phyloP scores from a whole-genome alignment of 164 flowering plant genomes.

The Nymphaea thermarum region DNA sequence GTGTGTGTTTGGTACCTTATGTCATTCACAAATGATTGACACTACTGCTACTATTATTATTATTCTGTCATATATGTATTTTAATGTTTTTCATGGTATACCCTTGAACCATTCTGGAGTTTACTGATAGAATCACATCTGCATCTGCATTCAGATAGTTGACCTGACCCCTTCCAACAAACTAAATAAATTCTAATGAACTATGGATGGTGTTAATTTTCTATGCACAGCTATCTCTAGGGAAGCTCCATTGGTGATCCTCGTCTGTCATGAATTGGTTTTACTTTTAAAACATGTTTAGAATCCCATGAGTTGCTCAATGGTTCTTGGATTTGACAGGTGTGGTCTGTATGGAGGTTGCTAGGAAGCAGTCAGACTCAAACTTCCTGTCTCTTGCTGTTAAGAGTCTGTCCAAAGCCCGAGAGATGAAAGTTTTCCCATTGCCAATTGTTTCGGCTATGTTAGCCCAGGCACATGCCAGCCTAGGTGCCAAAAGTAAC shows the following conservation, averaged over 20 bases:
- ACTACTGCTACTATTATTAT: background rate
- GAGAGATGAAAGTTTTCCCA: slow-evolving; percentile 21
- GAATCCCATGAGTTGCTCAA: no score
- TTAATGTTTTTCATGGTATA: no score
- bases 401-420: slow-evolving; percentile 54
- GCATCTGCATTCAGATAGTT: no score
- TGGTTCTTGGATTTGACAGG: slow-evolving; percentile 26
- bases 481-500: slow-evolving; percentile 56
- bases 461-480: slow-evolving; percentile 83
- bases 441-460: slow-evolving; percentile 55
- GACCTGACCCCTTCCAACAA: no score
- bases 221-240: no score
- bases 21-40: background rate
- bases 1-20: background rate
- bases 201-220: no score
- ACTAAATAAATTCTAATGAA: no score
- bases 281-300: no score
- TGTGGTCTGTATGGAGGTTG: slow-evolving; percentile 69
- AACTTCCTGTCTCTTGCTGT: slow-evolving; percentile 42
- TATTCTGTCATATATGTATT: background rate
- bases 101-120: no score
- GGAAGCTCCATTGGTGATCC: no score
- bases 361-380: slow-evolving; percentile 32
- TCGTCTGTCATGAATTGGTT: no score
- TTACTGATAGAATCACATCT: no score